Base-by-base conservation (phyloP, 2,329 filamentous ascomycete genomes). In the Teratosphaeria epicoccoides region DNA sequence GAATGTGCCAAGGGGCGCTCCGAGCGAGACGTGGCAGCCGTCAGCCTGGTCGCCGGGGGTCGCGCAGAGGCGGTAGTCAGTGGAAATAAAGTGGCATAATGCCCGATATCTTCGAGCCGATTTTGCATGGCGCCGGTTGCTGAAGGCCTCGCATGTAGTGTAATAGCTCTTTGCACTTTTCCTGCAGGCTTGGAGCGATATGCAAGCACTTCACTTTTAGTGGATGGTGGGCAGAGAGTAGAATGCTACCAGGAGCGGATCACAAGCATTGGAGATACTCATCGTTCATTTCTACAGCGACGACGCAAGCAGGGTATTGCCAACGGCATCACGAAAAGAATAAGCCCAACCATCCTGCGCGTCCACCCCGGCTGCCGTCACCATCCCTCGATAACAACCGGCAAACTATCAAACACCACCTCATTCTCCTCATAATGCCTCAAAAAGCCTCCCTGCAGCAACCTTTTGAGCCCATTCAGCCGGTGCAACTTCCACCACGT, bases 401-500 rank as follows among this genome's bases (percentile, higher is more conserved):
- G 80, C 52, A 84, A 64, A 59, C 72, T 78, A 49, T 83, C 75
- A 55, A 82, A 76, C 4, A 85, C 76, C 17, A 79, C 76, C 54
- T 76, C 72, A 60, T 84, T 84, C 44, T 74, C 71, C 61, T 81
- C 75, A 62, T 83, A 84, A 68, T 85, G 82, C 48, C 74, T 74
- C 45, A 81, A 66, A 57, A 85, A 83, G 0, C 82, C 82, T 12
- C 78, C 76, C 52, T 80, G 78, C 40, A 87, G 68, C 25, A 82
- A 70, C 37, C 82, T 69, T 61, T 80, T 76, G 49, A 87, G 67
- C 2, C 77, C 76, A 54, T 82, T 79, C 48, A 86, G 67, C 25
- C 83, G 73, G 58, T 81, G 74, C 59, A 85, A 71, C 67, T 87
- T 87, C 84, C 84, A 87, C 84, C 84, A 88, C 57, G 78, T 77